These are phyloP conservation scores for Penicillium sp. DNA, from an alignment of 2,329 filamentous ascomycete species.

Conservation along the genomic window DNA sequence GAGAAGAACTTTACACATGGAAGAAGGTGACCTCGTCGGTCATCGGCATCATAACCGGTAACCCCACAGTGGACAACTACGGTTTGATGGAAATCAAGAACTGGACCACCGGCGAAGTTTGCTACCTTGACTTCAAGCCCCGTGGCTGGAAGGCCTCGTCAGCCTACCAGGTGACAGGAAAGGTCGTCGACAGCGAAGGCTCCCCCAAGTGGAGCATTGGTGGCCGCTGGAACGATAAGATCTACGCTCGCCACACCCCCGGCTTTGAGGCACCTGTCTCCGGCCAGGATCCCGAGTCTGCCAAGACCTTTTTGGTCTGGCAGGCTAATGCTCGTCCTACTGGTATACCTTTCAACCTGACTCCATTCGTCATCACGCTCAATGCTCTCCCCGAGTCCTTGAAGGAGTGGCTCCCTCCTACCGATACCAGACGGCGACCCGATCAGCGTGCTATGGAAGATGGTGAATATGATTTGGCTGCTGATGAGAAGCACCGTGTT, in stretches of 20 bases:
- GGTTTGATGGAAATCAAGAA: conserved; percentile 97
- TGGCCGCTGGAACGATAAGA: conserved; percentile 94
- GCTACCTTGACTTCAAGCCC: conserved; percentile 86
- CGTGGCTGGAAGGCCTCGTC: conserved; percentile 94
- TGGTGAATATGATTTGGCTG: conserved; percentile 92
- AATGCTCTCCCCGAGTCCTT: conserved; percentile 90
- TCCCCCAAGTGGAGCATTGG: conserved; percentile 84
- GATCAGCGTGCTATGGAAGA: conserved; percentile 99
- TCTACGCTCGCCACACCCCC: conserved; percentile 89
- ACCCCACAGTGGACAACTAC: conserved; percentile 96
- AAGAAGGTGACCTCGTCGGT: conserved; percentile 98
- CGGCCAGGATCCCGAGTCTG: conserved; percentile 59
- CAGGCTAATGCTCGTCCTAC: conserved; percentile 77
- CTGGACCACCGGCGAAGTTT: conserved; percentile 91
- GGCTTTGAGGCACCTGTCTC: conserved; percentile 70
- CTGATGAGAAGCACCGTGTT: conserved; percentile 87
- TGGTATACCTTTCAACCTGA: conserved; percentile 94
- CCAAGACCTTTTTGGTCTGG: conserved; percentile 86
- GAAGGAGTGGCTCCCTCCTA: conserved; percentile 75
- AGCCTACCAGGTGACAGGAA: conserved; percentile 84
- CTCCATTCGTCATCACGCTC: conserved; percentile 90
- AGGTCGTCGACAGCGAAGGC: conserved; percentile 77
- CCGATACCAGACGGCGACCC: conserved; percentile 86
- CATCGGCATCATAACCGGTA: conserved; percentile 97
- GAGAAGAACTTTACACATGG: conserved; percentile 92